These are phyloP conservation scores for Nematocida sp. DNA, from an alignment of 371 early-diverging fungal genomes.

Conservation along the genomic window DNA sequence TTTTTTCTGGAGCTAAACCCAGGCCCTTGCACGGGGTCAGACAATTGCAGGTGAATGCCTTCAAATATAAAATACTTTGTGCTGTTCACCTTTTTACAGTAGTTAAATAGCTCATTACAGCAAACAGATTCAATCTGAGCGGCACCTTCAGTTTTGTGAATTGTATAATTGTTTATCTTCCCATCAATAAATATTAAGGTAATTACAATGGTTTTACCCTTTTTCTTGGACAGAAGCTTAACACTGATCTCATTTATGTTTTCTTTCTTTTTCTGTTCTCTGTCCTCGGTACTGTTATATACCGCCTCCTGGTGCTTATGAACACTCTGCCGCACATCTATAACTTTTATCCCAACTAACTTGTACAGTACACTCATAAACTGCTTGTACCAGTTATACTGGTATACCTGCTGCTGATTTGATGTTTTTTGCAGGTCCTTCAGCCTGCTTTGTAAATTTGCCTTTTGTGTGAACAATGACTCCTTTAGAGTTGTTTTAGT, in stretches of 20 bases:
- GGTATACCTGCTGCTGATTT: constrained; percentile 53
- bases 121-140: neutral
- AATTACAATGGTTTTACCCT: constrained; percentile 21
- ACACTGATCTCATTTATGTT: constrained; percentile 28
- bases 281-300: constrained; percentile 25
- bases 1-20: too few relatives aligned
- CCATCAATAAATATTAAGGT: constrained; percentile 32
- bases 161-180: constrained; percentile 5
- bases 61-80: constrained; percentile 49
- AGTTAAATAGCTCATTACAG: constrained; percentile 40
- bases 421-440: constrained; percentile 9
- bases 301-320: constrained; percentile 15
- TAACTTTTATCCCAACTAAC: constrained; percentile 30
- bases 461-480: neutral
- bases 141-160: constrained; percentile 21
- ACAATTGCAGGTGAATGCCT: constrained; percentile 6
- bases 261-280: constrained; percentile 1
- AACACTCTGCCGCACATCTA: constrained; percentile 45
- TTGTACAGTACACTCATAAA: constrained; percentile 17
- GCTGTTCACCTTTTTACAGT: constrained; percentile 53
- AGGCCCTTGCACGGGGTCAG: neutral
- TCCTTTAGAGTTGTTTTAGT: neutral
- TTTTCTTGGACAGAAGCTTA: constrained; percentile 32
- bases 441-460: constrained; percentile 7
- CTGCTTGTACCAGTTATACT: constrained; percentile 56